Base-by-base conservation (phyloP, 768 basidiomycete genomes). In the Heimioporus sp. region DNA sequence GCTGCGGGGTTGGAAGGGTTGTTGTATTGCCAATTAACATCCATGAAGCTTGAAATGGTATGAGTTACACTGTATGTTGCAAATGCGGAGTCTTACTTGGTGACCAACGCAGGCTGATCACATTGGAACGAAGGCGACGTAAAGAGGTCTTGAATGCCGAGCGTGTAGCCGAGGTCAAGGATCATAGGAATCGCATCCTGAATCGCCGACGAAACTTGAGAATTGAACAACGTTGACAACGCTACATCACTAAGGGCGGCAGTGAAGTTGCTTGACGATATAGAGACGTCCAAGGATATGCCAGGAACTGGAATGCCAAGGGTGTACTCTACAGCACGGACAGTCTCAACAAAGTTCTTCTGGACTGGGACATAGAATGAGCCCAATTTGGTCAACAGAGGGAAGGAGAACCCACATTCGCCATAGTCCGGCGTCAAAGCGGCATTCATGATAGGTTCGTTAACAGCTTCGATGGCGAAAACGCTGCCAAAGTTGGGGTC, bases 401-500 rank as follows among this genome's bases (percentile, higher is more conserved):
- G 20, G 39, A 0, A 19, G 37, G 24, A 10, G 11, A 57, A 61
- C 82, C 48, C 63, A 90, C 88, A 92, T 38, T 76, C 72, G 20
- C 87, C 88, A 41, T 86, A 83, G 28, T 75, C 80, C 0, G 90
- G 88, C 1, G 90, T 91, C 54, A 75, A 66, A 16, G 49, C 62
- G 9, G 87, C 86, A 60, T 92, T 70, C 85, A 82, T 86, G 59
- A 88, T 81, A 0, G 86, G 86, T 52, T 92, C 90, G 55, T 92
- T 92, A 24, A 86, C 74, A 1, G 90, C 90, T 58, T 92, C 79
- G 30, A 92, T 85, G 2, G 85, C 73, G 39, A 85, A 83, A 16
- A 86, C 87, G 31, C 73, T 80, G 16, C 58, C 69, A 60, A 92
- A 92, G 37, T 73, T 70, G 6, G 87, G 76, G 62, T 90, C 84